A percentile compares a stretch with the other conserved stretches of the same genome.
phyloP scores from a whole-genome alignment of 1,139 yeast species.

The Candida glucosophila region DNA sequence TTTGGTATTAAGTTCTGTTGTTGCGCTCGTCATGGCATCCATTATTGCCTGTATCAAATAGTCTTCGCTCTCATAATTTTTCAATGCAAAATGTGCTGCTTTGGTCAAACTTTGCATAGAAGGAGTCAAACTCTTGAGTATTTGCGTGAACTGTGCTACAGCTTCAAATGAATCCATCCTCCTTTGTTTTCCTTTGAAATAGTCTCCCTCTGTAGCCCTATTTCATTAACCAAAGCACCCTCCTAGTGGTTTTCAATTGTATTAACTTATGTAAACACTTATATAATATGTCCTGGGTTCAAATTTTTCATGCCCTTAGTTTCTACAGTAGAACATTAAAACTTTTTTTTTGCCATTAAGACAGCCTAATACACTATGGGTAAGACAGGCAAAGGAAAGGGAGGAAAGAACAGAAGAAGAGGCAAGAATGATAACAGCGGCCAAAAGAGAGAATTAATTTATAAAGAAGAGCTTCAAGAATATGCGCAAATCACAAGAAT shows the following conservation, averaged over 20 bases:
- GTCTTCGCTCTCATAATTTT: constrained; percentile 55
- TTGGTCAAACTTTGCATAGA: constrained; percentile 47
- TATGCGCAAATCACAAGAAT: constrained; percentile 97
- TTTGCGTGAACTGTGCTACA: constrained; percentile 57
- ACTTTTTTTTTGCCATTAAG: constrained; percentile 2
- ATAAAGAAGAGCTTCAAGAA: constrained; percentile 95
- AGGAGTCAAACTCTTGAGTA: constrained; percentile 54
- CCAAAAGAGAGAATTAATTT: constrained; percentile 88
- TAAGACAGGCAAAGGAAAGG: constrained; percentile 48
- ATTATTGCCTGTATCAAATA: constrained; percentile 65
- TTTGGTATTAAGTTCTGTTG: constrained; percentile 48
- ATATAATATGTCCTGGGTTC: background rate
- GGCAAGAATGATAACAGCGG: constrained; percentile 93
- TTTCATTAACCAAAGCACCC: background rate
- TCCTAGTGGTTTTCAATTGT: background rate
- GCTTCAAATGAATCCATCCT: constrained; percentile 77
- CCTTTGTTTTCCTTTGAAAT: background rate
- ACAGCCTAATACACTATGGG: constrained; percentile 24
- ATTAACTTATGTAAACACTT: background rate
- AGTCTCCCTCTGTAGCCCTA: background rate
- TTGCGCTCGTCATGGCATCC: constrained; percentile 48
- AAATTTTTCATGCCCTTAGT: constrained; percentile 1
- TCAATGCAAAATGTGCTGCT: constrained; percentile 53
- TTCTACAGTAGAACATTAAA: background rate
- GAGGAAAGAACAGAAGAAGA: constrained; percentile 91